Percentiles rank a stretch among this genome's conserved stretches.
These are phyloP conservation scores for Hanseniaspora nectarophila DNA, from an alignment of 805 yeast genomes.

Conservation along the genomic window DNA sequence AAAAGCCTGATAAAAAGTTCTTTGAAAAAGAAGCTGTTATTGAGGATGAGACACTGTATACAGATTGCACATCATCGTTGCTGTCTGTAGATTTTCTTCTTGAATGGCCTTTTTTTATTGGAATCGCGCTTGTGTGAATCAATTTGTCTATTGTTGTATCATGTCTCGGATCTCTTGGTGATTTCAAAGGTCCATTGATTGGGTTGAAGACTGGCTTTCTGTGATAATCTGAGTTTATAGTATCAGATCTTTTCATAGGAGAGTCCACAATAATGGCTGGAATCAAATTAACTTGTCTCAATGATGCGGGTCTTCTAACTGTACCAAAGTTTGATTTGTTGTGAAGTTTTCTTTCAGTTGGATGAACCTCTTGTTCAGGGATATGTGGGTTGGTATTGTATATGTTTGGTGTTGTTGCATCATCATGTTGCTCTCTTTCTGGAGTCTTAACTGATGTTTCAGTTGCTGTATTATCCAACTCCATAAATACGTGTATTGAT, in stretches of 20 bases:
- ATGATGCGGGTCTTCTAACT: not conserved
- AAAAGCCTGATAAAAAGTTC: conserved; percentile 34
- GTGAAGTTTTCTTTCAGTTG: not conserved
- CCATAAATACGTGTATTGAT: not conserved
- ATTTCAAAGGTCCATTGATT: not conserved
- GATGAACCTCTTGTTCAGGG: not conserved
- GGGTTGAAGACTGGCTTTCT: not conserved
- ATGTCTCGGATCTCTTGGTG: not conserved
- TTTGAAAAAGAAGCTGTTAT: conserved; percentile 34
- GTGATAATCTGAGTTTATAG: not conserved
- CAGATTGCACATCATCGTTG: conserved; percentile 30
- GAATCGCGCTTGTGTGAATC: not conserved
- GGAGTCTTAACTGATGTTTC: not conserved
- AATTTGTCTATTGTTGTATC: not conserved
- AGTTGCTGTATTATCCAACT: not conserved
- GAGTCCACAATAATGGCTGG: not conserved
- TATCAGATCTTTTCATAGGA: not conserved
- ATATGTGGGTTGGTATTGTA: not conserved
- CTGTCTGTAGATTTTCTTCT: conserved; percentile 7
- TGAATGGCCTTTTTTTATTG: not conserved
- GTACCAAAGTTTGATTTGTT: not conserved
- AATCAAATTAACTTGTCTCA: not conserved
- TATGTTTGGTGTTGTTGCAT: not conserved
- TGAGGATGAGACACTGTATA: conserved; percentile 31
- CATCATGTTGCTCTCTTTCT: not conserved